phyloP scores from a whole-genome alignment of 495 filamentous ascomycete genomes.

The Trypethelium eluteriae region DNA sequence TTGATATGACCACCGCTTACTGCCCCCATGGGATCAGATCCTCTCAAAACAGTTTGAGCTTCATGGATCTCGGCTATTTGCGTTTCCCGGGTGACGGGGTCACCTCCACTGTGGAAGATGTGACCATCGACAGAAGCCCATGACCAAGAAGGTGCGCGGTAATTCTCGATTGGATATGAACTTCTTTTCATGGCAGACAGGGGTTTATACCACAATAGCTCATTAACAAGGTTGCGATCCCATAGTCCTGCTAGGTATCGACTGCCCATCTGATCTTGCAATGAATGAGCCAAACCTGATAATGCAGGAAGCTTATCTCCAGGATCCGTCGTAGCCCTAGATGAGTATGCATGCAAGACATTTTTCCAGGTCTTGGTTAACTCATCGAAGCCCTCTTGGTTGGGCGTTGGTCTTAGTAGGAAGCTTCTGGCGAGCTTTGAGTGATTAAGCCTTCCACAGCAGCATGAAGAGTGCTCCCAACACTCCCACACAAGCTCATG shows the following conservation, averaged over 20 bases:
- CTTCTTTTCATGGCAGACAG: neutral
- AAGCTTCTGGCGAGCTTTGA: constrained; percentile 14
- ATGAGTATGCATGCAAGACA: constrained; percentile 29
- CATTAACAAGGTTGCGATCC: constrained; percentile 16
- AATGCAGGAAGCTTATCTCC: constrained; percentile 35
- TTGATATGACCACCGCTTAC: neutral
- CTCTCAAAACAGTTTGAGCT: neutral
- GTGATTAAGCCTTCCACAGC: constrained; percentile 20
- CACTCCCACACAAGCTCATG: constrained; percentile 28
- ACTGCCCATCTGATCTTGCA: neutral
- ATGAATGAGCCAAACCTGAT: constrained; percentile 28
- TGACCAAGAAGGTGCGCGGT: constrained; percentile 35
- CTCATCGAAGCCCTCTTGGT: neutral
- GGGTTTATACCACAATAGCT: constrained; percentile 13
- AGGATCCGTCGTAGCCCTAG: constrained; percentile 27
- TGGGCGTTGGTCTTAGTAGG: neutral
- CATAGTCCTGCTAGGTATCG: constrained; percentile 21
- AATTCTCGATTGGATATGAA: constrained; percentile 14
- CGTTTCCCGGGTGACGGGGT: neutral
- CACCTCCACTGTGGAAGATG: constrained; percentile 3
- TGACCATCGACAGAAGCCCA: constrained; percentile 32
- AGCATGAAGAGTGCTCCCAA: neutral
- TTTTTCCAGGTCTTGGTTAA: constrained; percentile 22
- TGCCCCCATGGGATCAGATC: neutral
- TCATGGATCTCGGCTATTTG: neutral